A percentile compares a stretch with the other conserved stretches of the same genome.
These are phyloP conservation scores for Vicia faba DNA, from an alignment of 306 rosid genomes.

Conservation along the genomic window DNA sequence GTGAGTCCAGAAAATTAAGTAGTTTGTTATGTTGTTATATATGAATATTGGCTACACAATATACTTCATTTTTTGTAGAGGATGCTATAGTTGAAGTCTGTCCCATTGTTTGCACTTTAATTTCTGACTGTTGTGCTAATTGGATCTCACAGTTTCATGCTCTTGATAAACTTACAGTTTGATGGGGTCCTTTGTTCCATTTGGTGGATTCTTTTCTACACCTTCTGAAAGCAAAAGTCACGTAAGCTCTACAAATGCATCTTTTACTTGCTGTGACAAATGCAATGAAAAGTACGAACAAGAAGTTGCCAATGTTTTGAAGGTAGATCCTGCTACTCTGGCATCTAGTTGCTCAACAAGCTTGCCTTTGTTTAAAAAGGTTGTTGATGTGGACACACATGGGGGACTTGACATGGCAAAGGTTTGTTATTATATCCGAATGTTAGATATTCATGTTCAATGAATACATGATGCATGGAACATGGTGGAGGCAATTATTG, in stretches of 20 bases:
- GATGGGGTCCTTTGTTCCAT: slow-evolving; percentile 94
- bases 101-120: slow-evolving; percentile 38
- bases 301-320: slow-evolving; percentile 66
- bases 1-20: background rate
- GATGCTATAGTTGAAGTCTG: slow-evolving; percentile 31
- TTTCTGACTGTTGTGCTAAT: slow-evolving; percentile 56
- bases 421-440: slow-evolving; percentile 58
- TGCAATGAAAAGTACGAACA: slow-evolving; percentile 80
- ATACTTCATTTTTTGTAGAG: slow-evolving; percentile 16
- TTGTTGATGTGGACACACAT: slow-evolving; percentile 43
- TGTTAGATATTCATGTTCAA: slow-evolving; percentile 35
- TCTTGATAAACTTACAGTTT: slow-evolving; percentile 87
- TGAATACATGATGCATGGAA: slow-evolving; percentile 26
- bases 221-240: slow-evolving; percentile 59
- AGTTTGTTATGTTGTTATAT: slow-evolving; percentile 4
- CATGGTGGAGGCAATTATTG: slow-evolving; percentile 36
- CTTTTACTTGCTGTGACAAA: slow-evolving; percentile 58
- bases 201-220: slow-evolving; percentile 87
- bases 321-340: slow-evolving; percentile 48
- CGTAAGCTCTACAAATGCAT: slow-evolving; percentile 42
- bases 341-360: slow-evolving; percentile 48
- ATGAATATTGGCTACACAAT: background rate
- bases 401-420: slow-evolving; percentile 56
- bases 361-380: slow-evolving; percentile 60
- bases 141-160: slow-evolving; percentile 76